phyloP scores from a whole-genome alignment of 805 yeast genomes.

The Starmera pachycereana region DNA sequence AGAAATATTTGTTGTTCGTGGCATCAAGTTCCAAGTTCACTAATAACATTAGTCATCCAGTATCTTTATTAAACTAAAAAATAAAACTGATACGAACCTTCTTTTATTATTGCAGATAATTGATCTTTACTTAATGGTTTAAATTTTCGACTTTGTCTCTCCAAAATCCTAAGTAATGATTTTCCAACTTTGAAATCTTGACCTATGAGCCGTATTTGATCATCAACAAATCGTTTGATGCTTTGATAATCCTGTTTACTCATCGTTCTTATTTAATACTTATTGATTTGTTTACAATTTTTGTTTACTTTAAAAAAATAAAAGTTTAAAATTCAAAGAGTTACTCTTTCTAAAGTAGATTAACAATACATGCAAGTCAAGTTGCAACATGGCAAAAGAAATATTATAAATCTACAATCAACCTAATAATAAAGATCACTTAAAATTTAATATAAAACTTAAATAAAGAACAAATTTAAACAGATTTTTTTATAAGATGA shows the following conservation, averaged over 20 bases:
- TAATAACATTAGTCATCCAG: background rate
- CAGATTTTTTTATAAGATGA: background rate
- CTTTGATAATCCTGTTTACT: too few relatives aligned
- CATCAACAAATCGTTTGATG: too few relatives aligned
- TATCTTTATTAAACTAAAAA: constrained; percentile 1
- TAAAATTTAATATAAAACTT: too few relatives aligned
- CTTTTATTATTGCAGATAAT: background rate
- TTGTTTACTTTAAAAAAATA: too few relatives aligned
- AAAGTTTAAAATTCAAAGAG: too few relatives aligned
- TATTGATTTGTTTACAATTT: background rate
- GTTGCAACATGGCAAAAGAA: too few relatives aligned
- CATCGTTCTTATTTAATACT: too few relatives aligned
- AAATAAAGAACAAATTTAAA: background rate
- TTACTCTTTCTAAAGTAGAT: too few relatives aligned
- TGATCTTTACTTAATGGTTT: background rate
- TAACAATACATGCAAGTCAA: too few relatives aligned
- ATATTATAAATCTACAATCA: background rate
- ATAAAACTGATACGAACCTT: background rate
- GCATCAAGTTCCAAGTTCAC: constrained; percentile 6
- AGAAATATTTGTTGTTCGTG: constrained; percentile 7
- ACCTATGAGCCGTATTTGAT: too few relatives aligned
- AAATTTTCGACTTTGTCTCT: background rate
- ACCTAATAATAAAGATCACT: background rate
- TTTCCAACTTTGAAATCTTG: too few relatives aligned
- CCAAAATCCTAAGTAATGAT: too few relatives aligned